Conservation (phyloP, 805 yeast species). For the Kodamaea jinghongensis region DNA sequence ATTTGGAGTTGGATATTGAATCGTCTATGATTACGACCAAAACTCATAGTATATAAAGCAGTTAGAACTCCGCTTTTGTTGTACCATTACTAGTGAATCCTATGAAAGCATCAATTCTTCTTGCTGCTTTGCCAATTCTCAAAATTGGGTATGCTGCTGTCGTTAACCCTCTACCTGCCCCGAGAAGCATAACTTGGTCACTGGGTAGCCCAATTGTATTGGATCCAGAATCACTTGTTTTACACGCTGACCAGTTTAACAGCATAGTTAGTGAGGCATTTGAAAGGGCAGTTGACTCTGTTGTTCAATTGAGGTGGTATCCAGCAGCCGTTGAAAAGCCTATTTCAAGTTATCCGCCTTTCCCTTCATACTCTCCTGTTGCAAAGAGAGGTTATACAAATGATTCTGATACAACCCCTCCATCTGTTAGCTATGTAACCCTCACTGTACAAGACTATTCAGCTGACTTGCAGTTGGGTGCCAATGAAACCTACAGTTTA, state of each 20-base stretch:
- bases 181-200: constrained; percentile 21
- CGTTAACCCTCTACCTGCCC: constrained; percentile 25
- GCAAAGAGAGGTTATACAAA: neutral
- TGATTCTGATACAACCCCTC: neutral
- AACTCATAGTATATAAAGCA: neutral
- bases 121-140: constrained; percentile 1
- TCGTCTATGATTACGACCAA: neutral
- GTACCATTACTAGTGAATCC: neutral
- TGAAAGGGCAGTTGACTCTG: constrained; percentile 16
- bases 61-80: neutral
- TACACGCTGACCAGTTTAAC: constrained; percentile 7
- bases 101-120: constrained; percentile 2
- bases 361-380: constrained; percentile 11
- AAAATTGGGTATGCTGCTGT: constrained; percentile 10
- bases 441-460: constrained; percentile 17
- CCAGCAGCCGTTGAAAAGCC: constrained; percentile 33
- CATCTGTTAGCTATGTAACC: neutral
- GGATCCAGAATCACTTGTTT: constrained; percentile 5
- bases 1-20: too few relatives aligned
- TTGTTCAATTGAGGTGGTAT: constrained; percentile 28
- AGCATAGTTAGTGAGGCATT: constrained; percentile 23
- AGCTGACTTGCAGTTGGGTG: constrained; percentile 32
- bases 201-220: constrained; percentile 5
- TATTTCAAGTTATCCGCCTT: constrained; percentile 17
- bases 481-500: constrained; percentile 35